A percentile compares a stretch with the other conserved stretches of the same genome.
Conservation (phyloP, 768 basidiomycete genomes). For the Calocera cornea region DNA sequence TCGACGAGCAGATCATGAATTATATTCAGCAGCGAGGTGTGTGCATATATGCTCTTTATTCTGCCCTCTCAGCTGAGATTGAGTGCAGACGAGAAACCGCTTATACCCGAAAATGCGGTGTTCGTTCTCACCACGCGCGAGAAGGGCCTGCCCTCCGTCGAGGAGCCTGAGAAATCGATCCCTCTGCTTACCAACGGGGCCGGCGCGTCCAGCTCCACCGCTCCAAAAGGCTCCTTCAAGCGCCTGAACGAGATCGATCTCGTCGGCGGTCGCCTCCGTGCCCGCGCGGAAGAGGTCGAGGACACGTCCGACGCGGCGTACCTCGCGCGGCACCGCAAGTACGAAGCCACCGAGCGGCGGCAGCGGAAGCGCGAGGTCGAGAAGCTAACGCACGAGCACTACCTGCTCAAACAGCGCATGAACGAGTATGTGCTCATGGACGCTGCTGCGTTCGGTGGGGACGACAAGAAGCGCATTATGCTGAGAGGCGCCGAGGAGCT, state of each 20-base stretch:
- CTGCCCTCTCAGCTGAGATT: neutral
- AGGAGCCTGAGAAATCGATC: neutral
- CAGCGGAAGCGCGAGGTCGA: slow-evolving; percentile 79
- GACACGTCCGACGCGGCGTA: slow-evolving; percentile 74
- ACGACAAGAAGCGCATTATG: neutral
- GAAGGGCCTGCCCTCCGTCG: slow-evolving; percentile 29
- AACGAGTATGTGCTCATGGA: slow-evolving; percentile 67
- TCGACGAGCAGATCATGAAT: slow-evolving; percentile 73
- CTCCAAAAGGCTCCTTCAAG: slow-evolving; percentile 32
- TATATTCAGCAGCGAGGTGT: slow-evolving; percentile 51
- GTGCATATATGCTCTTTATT: slow-evolving; percentile 33
- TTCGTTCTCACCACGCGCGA: slow-evolving; percentile 68
- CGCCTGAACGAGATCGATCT: slow-evolving; percentile 36
- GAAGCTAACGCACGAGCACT: slow-evolving; percentile 81
- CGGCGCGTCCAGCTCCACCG: slow-evolving; percentile 25
- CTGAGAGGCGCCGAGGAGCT: neutral
- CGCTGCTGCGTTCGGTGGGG: slow-evolving; percentile 3
- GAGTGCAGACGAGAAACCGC: slow-evolving; percentile 54
- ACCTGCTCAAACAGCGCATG: slow-evolving; percentile 79
- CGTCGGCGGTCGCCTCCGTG: slow-evolving; percentile 57
- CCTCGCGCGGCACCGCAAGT: slow-evolving; percentile 70
- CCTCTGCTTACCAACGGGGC: slow-evolving; percentile 3
- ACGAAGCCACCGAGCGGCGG: slow-evolving; percentile 75
- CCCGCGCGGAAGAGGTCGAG: slow-evolving; percentile 38
- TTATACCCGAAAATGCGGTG: slow-evolving; percentile 49